Evolutionary conservation across 2,329 filamentous ascomycete genomes (phyloP), one percentile per base, ranked within the genome.

Genomic region (Fusarium goolgardi): DNA sequence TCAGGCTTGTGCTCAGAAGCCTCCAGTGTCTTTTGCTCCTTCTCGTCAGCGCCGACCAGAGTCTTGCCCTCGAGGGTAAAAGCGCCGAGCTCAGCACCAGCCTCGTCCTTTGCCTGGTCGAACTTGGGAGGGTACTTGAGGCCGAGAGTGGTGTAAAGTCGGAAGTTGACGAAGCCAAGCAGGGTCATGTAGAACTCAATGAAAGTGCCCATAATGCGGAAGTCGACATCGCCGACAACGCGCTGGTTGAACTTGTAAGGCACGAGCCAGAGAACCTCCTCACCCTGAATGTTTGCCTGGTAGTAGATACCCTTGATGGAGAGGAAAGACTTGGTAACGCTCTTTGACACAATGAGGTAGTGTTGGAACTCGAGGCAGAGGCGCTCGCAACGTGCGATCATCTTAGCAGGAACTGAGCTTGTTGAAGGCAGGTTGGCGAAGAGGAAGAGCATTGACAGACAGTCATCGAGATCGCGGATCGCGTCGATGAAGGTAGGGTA

Each of bases 251-350:
- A 99, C 79, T 93, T 93, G 84, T 99, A 99, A 1, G 96, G 96
- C 13, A 97, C 95, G 39, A 99, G 85, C 96, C 96, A 99, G 70
- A 98, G 85, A 50, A 99, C 91, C 75, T 98, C 95, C 82, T 99
- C 94, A 49, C 96, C 96, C 79, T 97, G 93, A 65, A 99, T 96
- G 52, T 91, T 97, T 25, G 95, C 96, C 82, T 98, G 95, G 81
- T 98, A 99, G 84, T 99, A 99, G 75, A 99, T 98, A 65, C 96
- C 96, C 85, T 99, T 99, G 82, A 99, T 98, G 3, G 94, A 97
- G 70, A 99, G 83, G 83, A 99, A 99, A 0, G 94, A 97, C 83
- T 97, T 98, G 76, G 93, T 91, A 73, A 99, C 83, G 74, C 92
- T 94, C 81, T 97, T 89, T 41, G 95, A 96, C 46, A 90, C 88